Percentiles rank a stretch among this genome's conserved stretches.
Evolutionary conservation across 371 early-diverging fungal genomes (phyloP).

Genomic region (Lichtheimia hyalospora): DNA sequence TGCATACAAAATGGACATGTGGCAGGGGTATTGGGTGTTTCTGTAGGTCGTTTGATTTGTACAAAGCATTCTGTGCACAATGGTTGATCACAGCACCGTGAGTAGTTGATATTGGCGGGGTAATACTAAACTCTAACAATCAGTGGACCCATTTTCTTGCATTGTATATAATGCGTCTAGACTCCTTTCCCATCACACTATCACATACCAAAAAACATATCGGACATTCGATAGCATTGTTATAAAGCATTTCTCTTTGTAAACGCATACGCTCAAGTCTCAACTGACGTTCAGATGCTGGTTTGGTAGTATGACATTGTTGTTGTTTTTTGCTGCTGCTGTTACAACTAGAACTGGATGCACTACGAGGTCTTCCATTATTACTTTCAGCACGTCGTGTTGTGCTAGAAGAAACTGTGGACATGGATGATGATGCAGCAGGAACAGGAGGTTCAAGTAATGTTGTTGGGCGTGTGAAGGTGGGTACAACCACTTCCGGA

Average conservation of each 20-base stretch:
- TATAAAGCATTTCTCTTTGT: conserved; percentile 50
- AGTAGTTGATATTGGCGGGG: conserved; percentile 89
- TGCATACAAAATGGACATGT: conserved; percentile 90
- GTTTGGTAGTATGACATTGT: not conserved
- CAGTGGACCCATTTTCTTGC: not conserved
- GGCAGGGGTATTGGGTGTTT: conserved; percentile 51
- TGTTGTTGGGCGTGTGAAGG: conserved; percentile 3
- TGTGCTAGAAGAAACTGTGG: conserved; percentile 7
- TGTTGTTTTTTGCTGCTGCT: not conserved
- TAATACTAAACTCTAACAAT: conserved; percentile 64
- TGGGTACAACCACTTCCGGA: not conserved
- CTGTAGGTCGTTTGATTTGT: conserved; percentile 83
- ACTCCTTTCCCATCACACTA: not conserved
- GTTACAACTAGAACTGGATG: conserved; percentile 14
- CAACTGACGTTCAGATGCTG: conserved; percentile 1
- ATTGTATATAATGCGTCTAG: not conserved
- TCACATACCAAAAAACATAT: conserved; percentile 59
- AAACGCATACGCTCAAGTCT: conserved; percentile 14
- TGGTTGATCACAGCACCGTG: conserved; percentile 92
- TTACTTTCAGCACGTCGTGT: not conserved
- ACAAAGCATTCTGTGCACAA: conserved; percentile 96
- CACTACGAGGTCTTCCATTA: conserved; percentile 30
- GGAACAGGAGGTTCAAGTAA: conserved; percentile 1
- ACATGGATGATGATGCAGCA: conserved; percentile 1
- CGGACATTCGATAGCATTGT: conserved; percentile 87